Evolutionary conservation across 768 basidiomycete species (phyloP), one percentile per base, ranked within the genome.

Genomic region (Lenzites betulinus): DNA sequence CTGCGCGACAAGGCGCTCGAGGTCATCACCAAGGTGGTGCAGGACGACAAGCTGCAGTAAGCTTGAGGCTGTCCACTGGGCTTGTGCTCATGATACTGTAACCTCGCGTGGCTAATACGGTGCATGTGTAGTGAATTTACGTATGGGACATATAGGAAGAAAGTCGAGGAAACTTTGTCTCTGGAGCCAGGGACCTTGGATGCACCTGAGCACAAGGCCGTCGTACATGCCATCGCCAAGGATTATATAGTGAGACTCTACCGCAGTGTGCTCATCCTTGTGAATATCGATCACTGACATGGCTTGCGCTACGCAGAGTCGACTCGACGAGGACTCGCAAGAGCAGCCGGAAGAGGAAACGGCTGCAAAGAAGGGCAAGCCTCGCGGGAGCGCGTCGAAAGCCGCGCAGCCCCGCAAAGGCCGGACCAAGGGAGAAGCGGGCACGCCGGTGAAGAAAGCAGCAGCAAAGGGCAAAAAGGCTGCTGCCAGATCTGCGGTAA

Each of bases 141-240:
- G 1, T 77, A 77, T 16, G 80, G 81, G 23, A 74, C 79, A 13
- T 75, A 88, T 25, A 81, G 87, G 13, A 69, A 73, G 56, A 66
- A 75, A n/a, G 53, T 88, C 1, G 87, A 87, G 70, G 65, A 73
- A 25, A 64, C 75, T 23, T 75, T 86, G 44, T 58, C 64, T 3
- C 69, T 89, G n/a, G 75, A 77, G 9, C 63, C 72, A 6, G 83
- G 81, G 0, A 67, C 73, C 2, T 70, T 89, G 41, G 78, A 80
- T 28, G 65, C 60, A 26, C 67, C 73, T 20, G 73, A 78, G 49
- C 83, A 79, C 71, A 88, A 80, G 67, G 58, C 64, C 16, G 67
- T 75, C 2, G 67, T 90, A 7, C 15, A n/a, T 15, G 4, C 9
- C 0, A 38, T 60, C 16, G 51, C 53, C 16, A 35, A 36, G 30